A percentile compares a stretch with the other conserved stretches of the same genome.
These are phyloP conservation scores for Blepharisma japonicum DNA, from an alignment of 73 alveolate species.

Conservation along the genomic window DNA sequence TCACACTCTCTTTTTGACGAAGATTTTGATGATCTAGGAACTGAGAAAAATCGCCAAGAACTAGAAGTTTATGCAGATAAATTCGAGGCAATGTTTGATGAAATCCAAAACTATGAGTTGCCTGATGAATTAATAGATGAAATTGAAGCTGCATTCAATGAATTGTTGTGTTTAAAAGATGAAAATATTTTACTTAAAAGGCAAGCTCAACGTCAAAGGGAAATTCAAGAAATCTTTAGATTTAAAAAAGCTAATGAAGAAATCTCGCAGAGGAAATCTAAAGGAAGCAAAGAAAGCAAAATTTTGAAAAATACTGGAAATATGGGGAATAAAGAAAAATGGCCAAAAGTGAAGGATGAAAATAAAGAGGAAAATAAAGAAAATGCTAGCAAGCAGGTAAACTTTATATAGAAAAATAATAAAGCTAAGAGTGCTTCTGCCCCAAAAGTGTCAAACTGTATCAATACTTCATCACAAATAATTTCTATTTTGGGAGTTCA, in stretches of 20 bases:
- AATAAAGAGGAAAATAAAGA: not conserved
- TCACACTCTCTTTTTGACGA: too few relatives aligned
- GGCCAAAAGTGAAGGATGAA: not conserved
- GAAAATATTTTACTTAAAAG: not conserved
- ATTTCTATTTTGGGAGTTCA: too few relatives aligned
- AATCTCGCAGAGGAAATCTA: not conserved
- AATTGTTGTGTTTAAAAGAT: not conserved
- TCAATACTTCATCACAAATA: too few relatives aligned
- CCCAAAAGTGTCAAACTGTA: too few relatives aligned
- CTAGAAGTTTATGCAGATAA: not conserved
- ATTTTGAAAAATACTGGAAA: not conserved
- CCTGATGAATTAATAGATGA: slow-evolving; percentile 15
- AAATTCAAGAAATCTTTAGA: not conserved
- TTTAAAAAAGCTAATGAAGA: not conserved
- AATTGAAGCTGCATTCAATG: slow-evolving; percentile 16
- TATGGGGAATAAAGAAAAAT: not conserved
- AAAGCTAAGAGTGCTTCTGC: too few relatives aligned
- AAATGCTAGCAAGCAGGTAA: too few relatives aligned
- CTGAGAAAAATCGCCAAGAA: not conserved
- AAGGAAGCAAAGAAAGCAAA: not conserved
- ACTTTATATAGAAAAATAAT: too few relatives aligned
- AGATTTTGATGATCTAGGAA: too few relatives aligned
- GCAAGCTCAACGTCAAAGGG: not conserved
- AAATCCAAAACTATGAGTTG: slow-evolving; percentile 14
- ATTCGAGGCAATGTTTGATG: slow-evolving; percentile 22